Base-by-base conservation (phyloP, 1,284 basidiomycete genomes). In the Porodaedalea pini region DNA sequence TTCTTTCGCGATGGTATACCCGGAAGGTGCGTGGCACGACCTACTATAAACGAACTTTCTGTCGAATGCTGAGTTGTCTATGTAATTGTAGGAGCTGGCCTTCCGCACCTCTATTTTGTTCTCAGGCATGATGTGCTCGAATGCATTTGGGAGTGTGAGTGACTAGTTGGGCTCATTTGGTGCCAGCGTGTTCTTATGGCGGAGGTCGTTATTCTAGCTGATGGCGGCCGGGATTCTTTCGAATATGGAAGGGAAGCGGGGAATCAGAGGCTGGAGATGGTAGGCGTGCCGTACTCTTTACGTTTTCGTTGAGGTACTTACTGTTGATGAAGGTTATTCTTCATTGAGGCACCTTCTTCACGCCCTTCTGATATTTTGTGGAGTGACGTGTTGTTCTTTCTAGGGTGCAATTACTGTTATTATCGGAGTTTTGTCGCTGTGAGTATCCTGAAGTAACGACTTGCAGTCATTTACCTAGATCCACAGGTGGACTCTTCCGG, bases 261-360 rank as follows among this genome's bases (percentile, higher is more conserved):
- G 76, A 4, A 71, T 75, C 34, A 67, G 71, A 4, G 77, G 75
- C 1, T 80, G 78, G 78, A 57, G 69, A 49, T 74, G 71, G 69
- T 66, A 39, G 47, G 55, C 29, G 7, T 17, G n/a, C 17, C 34
- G 2, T 7, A 17, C 34, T 8, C 10, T 29, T 6, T 13, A 40
- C 39, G 41, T 41, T 17, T 15, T 6, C 3, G 19, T 13, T 6
- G n/a, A 21, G n/a, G 1, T 15, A 17, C n/a, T n/a, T n/a, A n/a
- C n/a, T n/a, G n/a, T n/a, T n/a, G n/a, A n/a, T n/a, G 5, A 37
- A 63, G 64, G 67, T 45, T 67, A 31, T 68, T 68, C 51, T 64
- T 61, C 53, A 67, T 68, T 36, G 66, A 68, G 56, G 66, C 61
- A 31, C 13, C 67, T 27, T 19, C 10, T 36, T 23, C 27, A 51